Conservation (phyloP, 2,329 filamentous ascomycete genomes). For the Plectosphaerella cucumerina region DNA sequence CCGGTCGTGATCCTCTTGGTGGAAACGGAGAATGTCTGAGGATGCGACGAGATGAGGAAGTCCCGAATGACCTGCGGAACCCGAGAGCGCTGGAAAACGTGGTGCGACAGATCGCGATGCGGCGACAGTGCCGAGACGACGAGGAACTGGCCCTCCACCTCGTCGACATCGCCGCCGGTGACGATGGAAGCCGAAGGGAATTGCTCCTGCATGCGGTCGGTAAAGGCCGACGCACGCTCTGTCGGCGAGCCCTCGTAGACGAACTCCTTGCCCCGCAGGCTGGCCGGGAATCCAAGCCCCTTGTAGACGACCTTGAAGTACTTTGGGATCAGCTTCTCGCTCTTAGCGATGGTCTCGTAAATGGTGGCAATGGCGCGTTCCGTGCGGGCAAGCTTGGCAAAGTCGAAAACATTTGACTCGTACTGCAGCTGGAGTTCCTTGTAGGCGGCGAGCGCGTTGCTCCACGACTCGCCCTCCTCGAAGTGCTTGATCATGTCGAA, state of each 20-base stretch:
- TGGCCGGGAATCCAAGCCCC: slow-evolving; percentile 80
- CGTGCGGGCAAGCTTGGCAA: slow-evolving; percentile 82
- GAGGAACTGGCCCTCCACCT: slow-evolving; percentile 87
- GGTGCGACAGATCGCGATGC: slow-evolving; percentile 76
- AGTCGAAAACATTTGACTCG: slow-evolving; percentile 85
- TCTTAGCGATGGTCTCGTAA: slow-evolving; percentile 82
- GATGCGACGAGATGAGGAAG: slow-evolving; percentile 74
- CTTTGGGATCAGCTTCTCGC: slow-evolving; percentile 71
- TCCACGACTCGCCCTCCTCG: slow-evolving; percentile 92
- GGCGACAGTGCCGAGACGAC: slow-evolving; percentile 77
- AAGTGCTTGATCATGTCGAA: slow-evolving; percentile 94
- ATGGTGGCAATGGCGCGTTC: slow-evolving; percentile 89
- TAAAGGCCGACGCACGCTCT: slow-evolving; percentile 77
- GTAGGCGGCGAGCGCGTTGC: slow-evolving; percentile 81
- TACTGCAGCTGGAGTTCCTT: slow-evolving; percentile 90
- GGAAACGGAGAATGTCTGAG: slow-evolving; percentile 74
- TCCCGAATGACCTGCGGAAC: slow-evolving; percentile 82
- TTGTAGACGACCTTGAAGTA: slow-evolving; percentile 92
- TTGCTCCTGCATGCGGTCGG: slow-evolving; percentile 87
- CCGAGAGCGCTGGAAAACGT: slow-evolving; percentile 82
- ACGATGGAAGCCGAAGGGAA: slow-evolving; percentile 83
- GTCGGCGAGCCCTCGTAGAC: slow-evolving; percentile 79
- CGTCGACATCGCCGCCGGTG: slow-evolving; percentile 63
- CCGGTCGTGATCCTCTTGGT: slow-evolving; percentile 66
- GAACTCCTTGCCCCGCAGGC: slow-evolving; percentile 83